Base-by-base conservation (phyloP, 2,329 filamentous ascomycete genomes). In the Phyllosticta ampelicida region DNA sequence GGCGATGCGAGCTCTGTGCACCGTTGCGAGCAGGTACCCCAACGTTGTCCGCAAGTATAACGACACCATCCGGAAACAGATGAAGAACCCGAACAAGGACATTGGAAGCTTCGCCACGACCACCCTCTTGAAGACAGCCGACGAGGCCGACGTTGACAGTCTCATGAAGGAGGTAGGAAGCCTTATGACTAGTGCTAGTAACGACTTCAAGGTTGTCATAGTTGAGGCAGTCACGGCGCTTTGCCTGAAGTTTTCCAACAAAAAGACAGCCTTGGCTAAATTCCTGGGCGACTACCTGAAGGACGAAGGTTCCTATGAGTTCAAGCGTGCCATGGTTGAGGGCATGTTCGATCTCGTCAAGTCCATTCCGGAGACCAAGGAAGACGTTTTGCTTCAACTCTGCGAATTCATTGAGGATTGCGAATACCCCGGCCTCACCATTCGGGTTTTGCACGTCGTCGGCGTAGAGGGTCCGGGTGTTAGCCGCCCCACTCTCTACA, bases 141-240 rank as follows among this genome's bases (percentile, higher is more conserved):
- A 97, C 70, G 94, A 99, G 75, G 89, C 89, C 48, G 96, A 90
- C 65, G 94, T 99, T 51, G 94, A 99, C 71, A 86, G 94, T 56
- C 77, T 99, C 64, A 96, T 99, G 90, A 96, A 96, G 81, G 91
- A 97, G 73, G 97, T 99, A 62, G 90, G 90, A 21, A 87, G 88
- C 48, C 96, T 99, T 78, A 97, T 99, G 94, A 89, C 91, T 4
- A 94, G 97, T 74, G 97, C 97, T 64, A 96, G 92, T 6, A 94
- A 99, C 70, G 94, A 99, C 74, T 99, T 99, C 80, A 99, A 97
- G 80, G 96, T 99, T 65, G 99, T 94, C n/a, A 96, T 99, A 67
- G 92, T 99, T 50, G 94, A 99, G 74, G 94, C 94, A 49, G 96
- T 99, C 69, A 87, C 94, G 61, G 97, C 94, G 3, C 78, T 99